These are phyloP conservation scores for Cymbidium sinense DNA, from an alignment of 106 monocot species.

Conservation along the genomic window DNA sequence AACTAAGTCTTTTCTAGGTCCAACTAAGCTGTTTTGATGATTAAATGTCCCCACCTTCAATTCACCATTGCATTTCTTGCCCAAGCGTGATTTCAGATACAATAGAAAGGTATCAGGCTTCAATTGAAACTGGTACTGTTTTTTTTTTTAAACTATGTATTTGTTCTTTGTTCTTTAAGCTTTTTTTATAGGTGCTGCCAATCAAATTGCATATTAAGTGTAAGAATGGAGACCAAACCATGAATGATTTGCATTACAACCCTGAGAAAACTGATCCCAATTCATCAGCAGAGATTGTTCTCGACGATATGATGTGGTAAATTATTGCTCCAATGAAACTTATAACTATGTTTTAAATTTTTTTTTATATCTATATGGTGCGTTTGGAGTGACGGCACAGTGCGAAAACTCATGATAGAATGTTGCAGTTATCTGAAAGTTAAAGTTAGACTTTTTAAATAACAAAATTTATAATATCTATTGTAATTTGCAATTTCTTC, in stretches of 20 bases:
- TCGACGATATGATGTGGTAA: conserved; percentile 49
- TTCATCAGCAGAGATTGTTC: conserved; percentile 1
- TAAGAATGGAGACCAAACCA: conserved; percentile 19
- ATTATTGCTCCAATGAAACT: not conserved
- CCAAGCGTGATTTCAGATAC: conserved; percentile 82
- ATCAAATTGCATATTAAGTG: conserved; percentile 43
- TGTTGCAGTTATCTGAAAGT: too few relatives aligned
- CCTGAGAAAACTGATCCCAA: not conserved
- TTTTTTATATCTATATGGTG: too few relatives aligned
- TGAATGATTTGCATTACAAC: conserved; percentile 8
- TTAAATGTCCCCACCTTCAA: conserved; percentile 60
- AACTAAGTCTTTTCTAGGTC: conserved; percentile 41
- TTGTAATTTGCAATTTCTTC: too few relatives aligned
- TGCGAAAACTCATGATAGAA: too few relatives aligned
- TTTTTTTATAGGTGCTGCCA: conserved; percentile 38
- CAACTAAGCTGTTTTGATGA: conserved; percentile 71
- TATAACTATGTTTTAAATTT: too few relatives aligned
- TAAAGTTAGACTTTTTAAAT: too few relatives aligned
- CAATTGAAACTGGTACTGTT: not conserved
- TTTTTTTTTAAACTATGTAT: too few relatives aligned
- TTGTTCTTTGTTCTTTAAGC: conserved; percentile 1
- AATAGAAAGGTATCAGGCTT: conserved; percentile 51
- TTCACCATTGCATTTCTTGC: conserved; percentile 73
- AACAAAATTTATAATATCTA: too few relatives aligned
- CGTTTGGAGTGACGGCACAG: too few relatives aligned